phyloP scores from a whole-genome alignment of 2,329 filamentous ascomycete species.

The Stemphylium beticola region DNA sequence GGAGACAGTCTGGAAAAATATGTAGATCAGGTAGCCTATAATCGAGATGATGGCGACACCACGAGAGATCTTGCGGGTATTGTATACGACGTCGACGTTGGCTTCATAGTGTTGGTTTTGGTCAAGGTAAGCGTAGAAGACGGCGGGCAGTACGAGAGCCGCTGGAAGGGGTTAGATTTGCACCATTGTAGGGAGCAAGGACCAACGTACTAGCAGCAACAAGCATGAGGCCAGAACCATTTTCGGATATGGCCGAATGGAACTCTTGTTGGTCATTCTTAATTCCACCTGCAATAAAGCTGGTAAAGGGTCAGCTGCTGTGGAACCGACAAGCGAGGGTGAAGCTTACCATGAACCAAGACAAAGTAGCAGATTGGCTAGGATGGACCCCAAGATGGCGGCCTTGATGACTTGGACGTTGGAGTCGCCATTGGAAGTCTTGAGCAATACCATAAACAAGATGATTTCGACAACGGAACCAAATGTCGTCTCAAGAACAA shows the following conservation, averaged over 20 bases:
- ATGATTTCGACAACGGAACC: slow-evolving; percentile 83
- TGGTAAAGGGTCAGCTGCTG: not conserved
- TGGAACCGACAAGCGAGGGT: not conserved
- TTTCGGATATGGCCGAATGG: slow-evolving; percentile 77
- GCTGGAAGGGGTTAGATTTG: slow-evolving; percentile 40
- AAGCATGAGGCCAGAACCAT: slow-evolving; percentile 76
- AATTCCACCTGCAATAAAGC: slow-evolving; percentile 77
- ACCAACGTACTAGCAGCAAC: slow-evolving; percentile 68
- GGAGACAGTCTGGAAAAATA: slow-evolving; percentile 77
- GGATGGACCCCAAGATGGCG: slow-evolving; percentile 80
- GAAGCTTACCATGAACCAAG: slow-evolving; percentile 67
- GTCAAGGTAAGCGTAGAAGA: slow-evolving; percentile 59
- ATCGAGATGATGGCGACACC: slow-evolving; percentile 74
- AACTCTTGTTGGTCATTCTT: slow-evolving; percentile 72
- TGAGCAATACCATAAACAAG: slow-evolving; percentile 78
- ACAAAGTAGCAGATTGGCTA: slow-evolving; percentile 82
- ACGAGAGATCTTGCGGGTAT: slow-evolving; percentile 71
- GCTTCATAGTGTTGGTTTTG: slow-evolving; percentile 38
- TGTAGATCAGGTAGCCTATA: slow-evolving; percentile 64
- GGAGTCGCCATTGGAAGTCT: slow-evolving; percentile 49
- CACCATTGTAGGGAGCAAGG: slow-evolving; percentile 6
- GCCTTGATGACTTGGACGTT: slow-evolving; percentile 77
- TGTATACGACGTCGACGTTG: slow-evolving; percentile 57
- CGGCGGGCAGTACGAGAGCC: slow-evolving; percentile 56
- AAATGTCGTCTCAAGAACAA: slow-evolving; percentile 65